A percentile compares a stretch with the other conserved stretches of the same genome.
These are phyloP conservation scores for Esteya vermicola DNA, from an alignment of 2,329 filamentous ascomycete genomes.

Conservation along the genomic window DNA sequence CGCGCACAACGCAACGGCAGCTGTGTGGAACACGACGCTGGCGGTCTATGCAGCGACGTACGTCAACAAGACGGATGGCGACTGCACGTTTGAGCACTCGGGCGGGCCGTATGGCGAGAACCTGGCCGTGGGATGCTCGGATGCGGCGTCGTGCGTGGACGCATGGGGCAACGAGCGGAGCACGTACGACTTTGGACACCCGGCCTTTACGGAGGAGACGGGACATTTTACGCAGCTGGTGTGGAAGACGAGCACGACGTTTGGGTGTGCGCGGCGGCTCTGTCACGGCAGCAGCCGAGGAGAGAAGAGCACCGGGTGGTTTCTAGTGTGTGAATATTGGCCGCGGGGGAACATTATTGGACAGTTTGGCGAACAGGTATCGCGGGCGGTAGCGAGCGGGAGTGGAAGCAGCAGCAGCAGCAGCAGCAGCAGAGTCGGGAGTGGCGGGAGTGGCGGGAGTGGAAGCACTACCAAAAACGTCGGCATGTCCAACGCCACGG, in stretches of 20 bases:
- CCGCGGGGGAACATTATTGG: conserved; percentile 50
- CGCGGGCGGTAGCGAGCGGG: conserved; percentile 18
- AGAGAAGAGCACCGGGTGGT: conserved; percentile 35
- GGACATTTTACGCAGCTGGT: conserved; percentile 64
- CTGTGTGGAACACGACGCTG: conserved; percentile 53
- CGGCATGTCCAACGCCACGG: no score
- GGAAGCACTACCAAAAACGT: no score
- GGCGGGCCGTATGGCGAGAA: conserved; percentile 60
- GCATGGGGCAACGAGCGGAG: conserved; percentile 50
- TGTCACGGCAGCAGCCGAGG: conserved; percentile 18
- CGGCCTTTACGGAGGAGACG: conserved; percentile 42
- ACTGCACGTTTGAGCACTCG: conserved; percentile 38
- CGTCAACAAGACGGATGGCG: conserved; percentile 20
- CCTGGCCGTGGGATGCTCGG: conserved; percentile 51
- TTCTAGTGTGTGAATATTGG: conserved; percentile 57
- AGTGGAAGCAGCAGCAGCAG: conserved; percentile 9
- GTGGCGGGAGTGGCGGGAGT: no score
- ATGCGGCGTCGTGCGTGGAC: conserved; percentile 40
- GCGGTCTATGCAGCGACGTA: conserved; percentile 39
- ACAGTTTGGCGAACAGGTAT: conserved; percentile 32
- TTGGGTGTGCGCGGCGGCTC: conserved; percentile 37
- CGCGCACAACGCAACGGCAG: conserved; percentile 42
- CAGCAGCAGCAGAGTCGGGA: background rate
- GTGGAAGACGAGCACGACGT: conserved; percentile 47
- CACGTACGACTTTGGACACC: conserved; percentile 42